These are phyloP conservation scores for Podila epicladia DNA, from an alignment of 192 early-diverging fungal species.

Conservation along the genomic window DNA sequence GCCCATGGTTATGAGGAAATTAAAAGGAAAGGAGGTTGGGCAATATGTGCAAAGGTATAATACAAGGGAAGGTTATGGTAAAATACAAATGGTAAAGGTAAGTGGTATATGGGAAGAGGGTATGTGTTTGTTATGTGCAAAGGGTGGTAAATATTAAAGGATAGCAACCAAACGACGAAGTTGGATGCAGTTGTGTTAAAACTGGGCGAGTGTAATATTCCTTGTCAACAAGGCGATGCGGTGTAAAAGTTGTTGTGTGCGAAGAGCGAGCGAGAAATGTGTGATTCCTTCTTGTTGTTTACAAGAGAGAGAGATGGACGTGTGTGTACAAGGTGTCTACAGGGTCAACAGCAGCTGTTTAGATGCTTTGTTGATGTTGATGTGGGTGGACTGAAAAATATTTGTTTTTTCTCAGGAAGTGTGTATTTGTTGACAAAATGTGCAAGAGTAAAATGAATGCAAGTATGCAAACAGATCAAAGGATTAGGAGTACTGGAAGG, in stretches of 20 bases:
- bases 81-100: neutral
- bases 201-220: constrained; percentile 3
- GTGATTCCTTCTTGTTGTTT: neutral
- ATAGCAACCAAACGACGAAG: neutral
- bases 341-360: no score
- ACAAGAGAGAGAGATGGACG: neutral
- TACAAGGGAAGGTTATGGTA: constrained; percentile 1
- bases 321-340: neutral
- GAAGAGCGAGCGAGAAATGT: neutral
- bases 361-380: no score
- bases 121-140: neutral
- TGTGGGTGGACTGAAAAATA: no score
- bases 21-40: neutral
- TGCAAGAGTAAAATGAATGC: no score
- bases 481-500: neutral
- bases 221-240: constrained; percentile 49
- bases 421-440: no score
- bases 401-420: no score
- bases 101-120: neutral
- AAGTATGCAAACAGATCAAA: neutral
- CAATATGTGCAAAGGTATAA: neutral
- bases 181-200: constrained; percentile 1
- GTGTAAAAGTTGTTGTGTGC: neutral
- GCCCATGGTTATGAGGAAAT: constrained; percentile 12
- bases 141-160: neutral